phyloP scores from a whole-genome alignment of 306 rosid genomes.

The Casuarina equisetifolia region DNA sequence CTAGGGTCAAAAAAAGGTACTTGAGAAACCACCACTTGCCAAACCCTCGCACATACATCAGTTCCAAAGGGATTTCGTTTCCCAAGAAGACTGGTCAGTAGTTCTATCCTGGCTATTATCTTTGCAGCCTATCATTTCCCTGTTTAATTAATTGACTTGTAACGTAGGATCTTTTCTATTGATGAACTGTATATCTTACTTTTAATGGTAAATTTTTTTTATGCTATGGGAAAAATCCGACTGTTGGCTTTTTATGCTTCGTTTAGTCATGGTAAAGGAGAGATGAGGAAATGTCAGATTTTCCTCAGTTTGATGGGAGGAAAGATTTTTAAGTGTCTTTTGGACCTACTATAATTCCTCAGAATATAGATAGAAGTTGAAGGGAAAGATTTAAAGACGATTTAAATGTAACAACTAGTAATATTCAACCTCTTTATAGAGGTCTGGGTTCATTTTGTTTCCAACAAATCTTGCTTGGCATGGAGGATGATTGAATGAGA shows the following conservation, averaged over 20 bases:
- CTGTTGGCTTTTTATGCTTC: not conserved
- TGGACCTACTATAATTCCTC: conserved; percentile 2
- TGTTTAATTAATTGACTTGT: not conserved
- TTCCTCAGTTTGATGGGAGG: not conserved
- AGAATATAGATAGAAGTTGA: not conserved
- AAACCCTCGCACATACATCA: conserved; percentile 50
- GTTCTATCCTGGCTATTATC: not conserved
- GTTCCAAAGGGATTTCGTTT: conserved; percentile 37
- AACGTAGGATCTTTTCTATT: not conserved
- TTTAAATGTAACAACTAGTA: not conserved
- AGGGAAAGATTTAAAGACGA: not conserved
- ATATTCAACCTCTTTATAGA: not conserved
- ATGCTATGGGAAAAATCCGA: not conserved
- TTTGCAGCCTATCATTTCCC: not conserved
- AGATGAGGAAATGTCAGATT: not conserved
- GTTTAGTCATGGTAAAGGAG: not conserved
- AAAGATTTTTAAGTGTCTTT: not conserved
- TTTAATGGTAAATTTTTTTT: not conserved
- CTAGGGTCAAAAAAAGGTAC: conserved; percentile 56
- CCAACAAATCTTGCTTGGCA: not conserved
- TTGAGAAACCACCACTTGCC: conserved; percentile 54
- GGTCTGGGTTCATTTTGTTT: not conserved
- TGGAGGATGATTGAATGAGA: not conserved
- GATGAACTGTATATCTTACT: not conserved
- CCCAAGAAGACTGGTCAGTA: conserved; percentile 49